These are phyloP conservation scores for Kazachstania sp. DNA, from an alignment of 1,139 yeast species.

Conservation along the genomic window DNA sequence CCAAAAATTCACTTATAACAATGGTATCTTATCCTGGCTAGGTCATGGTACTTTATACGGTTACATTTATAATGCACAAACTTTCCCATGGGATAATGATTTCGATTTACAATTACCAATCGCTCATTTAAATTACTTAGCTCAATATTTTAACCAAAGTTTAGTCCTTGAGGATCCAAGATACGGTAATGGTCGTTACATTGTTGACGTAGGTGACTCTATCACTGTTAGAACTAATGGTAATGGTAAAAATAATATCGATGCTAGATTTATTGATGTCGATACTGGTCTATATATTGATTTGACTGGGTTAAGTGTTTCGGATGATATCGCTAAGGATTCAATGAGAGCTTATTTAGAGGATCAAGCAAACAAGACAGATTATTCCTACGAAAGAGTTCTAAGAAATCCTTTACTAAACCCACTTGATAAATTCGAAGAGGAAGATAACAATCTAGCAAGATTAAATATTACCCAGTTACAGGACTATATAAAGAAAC, in stretches of 20 bases:
- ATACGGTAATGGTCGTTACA: constrained; percentile 53
- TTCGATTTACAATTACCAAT: constrained; percentile 63
- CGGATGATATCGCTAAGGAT: constrained; percentile 11
- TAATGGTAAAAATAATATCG: constrained; percentile 59
- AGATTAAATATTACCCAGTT: constrained; percentile 8
- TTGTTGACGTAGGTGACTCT: constrained; percentile 44
- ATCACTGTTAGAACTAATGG: constrained; percentile 32
- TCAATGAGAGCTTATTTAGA: constrained; percentile 9
- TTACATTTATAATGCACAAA: constrained; percentile 59
- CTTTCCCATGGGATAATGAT: constrained; percentile 67
- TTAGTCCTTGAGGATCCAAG: constrained; percentile 53
- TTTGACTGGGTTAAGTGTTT: constrained; percentile 44
- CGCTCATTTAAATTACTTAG: constrained; percentile 42
- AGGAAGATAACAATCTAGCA: constrained; percentile 7
- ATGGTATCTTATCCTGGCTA: constrained; percentile 48
- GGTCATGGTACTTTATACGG: constrained; percentile 62
- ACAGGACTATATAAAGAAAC: constrained; percentile 6
- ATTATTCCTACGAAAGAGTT: constrained; percentile 13
- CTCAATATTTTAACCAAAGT: constrained; percentile 43
- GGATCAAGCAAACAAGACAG: constrained; percentile 20
- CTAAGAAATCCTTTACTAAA: neutral
- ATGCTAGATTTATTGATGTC: constrained; percentile 70
- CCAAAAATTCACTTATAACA: constrained; percentile 47
- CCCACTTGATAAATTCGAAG: constrained; percentile 6
- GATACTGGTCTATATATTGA: constrained; percentile 73